Evolutionary conservation across 805 yeast species (phyloP).

Genomic region (Komagataella mondaviorum): DNA sequence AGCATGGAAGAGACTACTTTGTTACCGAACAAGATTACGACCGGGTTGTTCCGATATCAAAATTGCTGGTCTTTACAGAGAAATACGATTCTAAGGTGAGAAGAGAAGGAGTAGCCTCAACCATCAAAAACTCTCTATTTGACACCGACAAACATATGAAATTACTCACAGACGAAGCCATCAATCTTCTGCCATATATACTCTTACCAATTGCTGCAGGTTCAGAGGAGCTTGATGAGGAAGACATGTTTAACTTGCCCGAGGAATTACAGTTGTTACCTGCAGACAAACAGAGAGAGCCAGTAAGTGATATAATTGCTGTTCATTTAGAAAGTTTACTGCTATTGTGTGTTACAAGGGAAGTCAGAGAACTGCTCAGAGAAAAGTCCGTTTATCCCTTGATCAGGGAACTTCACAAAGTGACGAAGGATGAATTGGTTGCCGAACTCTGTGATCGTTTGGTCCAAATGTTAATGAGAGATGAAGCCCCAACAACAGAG

Average conservation of each 20-base stretch:
- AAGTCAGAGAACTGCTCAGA: conserved; percentile 66
- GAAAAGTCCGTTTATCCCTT: conserved; percentile 76
- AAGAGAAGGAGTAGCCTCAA: conserved; percentile 86
- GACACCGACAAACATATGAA: conserved; percentile 56
- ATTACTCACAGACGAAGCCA: conserved; percentile 44
- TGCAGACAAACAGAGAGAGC: conserved; percentile 67
- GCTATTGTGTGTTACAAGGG: conserved; percentile 62
- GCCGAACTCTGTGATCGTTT: conserved; percentile 67
- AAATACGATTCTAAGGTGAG: conserved; percentile 65
- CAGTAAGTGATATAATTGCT: conserved; percentile 45
- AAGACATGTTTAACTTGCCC: conserved; percentile 79
- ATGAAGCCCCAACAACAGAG: conserved; percentile 44
- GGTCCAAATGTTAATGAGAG: conserved; percentile 89
- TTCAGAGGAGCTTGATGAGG: conserved; percentile 57
- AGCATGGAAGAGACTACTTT: conserved; percentile 65
- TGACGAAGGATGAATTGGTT: conserved; percentile 24
- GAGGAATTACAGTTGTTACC: conserved; percentile 76
- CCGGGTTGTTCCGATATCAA: conserved; percentile 65
- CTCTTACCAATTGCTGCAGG: conserved; percentile 69
- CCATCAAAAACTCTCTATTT: conserved; percentile 81
- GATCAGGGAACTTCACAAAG: conserved; percentile 75
- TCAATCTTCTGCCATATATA: conserved; percentile 71
- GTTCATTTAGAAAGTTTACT: conserved; percentile 72
- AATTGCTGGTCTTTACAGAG: conserved; percentile 71
- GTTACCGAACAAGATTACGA: conserved; percentile 63